phyloP scores from a whole-genome alignment of 192 early-diverging fungal genomes.

The Linnemannia exigua region DNA sequence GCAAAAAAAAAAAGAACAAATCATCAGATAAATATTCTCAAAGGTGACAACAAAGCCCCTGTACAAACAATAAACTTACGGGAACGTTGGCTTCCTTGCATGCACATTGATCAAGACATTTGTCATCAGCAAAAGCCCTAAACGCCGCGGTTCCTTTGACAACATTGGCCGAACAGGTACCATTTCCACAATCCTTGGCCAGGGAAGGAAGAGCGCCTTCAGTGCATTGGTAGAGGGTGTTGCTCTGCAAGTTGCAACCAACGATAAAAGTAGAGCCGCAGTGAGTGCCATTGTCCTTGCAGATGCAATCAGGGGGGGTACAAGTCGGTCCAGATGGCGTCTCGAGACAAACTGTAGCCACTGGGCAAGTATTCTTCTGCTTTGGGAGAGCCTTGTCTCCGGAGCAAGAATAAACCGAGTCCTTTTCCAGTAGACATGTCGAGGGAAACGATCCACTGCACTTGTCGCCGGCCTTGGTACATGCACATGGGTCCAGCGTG shows the following conservation, averaged over 20 bases:
- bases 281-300: neutral
- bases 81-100: neutral
- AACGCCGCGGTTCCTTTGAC: neutral
- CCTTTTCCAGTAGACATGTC: too few relatives aligned
- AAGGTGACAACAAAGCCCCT: too few relatives aligned
- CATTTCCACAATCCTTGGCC: neutral
- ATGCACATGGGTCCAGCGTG: neutral
- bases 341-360: neutral
- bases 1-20: too few relatives aligned
- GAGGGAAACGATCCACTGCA: neutral
- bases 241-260: neutral
- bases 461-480: neutral
- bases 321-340: neutral
- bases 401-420: too few relatives aligned
- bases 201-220: neutral
- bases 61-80: neutral
- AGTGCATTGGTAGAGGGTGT: neutral
- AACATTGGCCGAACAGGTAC: neutral
- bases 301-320: neutral
- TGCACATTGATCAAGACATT: neutral
- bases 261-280: neutral
- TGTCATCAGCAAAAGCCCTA: neutral
- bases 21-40: too few relatives aligned
- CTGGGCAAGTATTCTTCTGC: neutral
- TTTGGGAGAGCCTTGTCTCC: too few relatives aligned